Evolutionary conservation across 495 filamentous ascomycete genomes (phyloP).

Genomic region (Immersiella caudata): DNA sequence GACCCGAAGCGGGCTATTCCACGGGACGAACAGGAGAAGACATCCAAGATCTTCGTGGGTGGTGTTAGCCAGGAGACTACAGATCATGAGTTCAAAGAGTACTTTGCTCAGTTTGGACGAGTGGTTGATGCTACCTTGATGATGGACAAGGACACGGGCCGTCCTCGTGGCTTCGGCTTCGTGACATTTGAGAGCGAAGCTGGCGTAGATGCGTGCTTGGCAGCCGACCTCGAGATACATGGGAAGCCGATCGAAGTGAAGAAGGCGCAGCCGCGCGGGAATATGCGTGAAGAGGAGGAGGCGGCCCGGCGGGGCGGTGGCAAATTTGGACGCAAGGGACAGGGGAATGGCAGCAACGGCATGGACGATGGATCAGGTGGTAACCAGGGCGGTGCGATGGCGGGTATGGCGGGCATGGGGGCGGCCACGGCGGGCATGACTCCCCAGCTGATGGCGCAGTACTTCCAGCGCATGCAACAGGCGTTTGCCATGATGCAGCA

Average conservation of each 20-base stretch:
- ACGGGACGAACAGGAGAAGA: constrained; percentile 95
- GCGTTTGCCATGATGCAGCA: constrained; percentile 96
- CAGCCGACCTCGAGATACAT: constrained; percentile 78
- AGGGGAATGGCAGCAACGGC: constrained; percentile 33
- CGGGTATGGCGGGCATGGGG: constrained; percentile 36
- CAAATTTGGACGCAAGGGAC: constrained; percentile 51
- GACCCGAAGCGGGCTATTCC: constrained; percentile 98
- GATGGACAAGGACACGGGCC: constrained; percentile 99
- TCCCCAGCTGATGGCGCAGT: constrained; percentile 96
- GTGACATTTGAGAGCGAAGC: constrained; percentile 97
- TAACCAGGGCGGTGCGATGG: constrained; percentile 32
- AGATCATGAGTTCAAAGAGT: constrained; percentile 92
- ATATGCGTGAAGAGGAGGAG: constrained; percentile 89
- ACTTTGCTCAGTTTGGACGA: constrained; percentile 93
- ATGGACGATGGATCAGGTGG: constrained; percentile 45
- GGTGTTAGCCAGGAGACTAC: constrained; percentile 97
- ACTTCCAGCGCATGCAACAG: constrained; percentile 96
- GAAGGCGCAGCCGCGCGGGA: constrained; percentile 93
- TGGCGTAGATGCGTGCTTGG: constrained; percentile 88
- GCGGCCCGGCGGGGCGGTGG: constrained; percentile 61
- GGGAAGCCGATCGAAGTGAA: constrained; percentile 98
- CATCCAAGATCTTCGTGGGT: constrained; percentile 97
- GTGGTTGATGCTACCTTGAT: constrained; percentile 97
- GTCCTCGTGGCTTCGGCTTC: constrained; percentile 96
- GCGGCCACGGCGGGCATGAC: constrained; percentile 69